phyloP scores from a whole-genome alignment of 2,329 filamentous ascomycete genomes.

The Epichloe brachyelytri region DNA sequence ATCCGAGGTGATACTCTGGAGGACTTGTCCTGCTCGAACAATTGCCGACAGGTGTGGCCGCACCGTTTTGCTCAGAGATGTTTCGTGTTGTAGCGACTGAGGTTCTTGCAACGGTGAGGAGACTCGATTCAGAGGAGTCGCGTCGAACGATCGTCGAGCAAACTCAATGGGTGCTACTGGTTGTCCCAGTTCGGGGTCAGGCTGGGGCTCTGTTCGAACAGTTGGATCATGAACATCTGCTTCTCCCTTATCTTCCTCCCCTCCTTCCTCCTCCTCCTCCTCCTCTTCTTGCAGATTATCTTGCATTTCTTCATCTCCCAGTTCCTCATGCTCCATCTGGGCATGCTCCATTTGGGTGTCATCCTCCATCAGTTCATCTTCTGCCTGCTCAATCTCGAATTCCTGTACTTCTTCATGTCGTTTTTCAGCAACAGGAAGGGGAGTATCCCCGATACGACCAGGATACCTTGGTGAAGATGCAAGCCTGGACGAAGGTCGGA shows the following conservation, averaged over 20 bases:
- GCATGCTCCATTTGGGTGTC: not conserved
- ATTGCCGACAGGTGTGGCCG: slow-evolving; percentile 42
- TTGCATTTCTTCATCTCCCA: slow-evolving; percentile 5
- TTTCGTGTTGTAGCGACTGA: slow-evolving; percentile 18
- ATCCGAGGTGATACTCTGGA: slow-evolving; percentile 47
- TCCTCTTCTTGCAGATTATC: not conserved
- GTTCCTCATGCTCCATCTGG: slow-evolving; percentile 2
- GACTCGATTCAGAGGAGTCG: slow-evolving; percentile 20
- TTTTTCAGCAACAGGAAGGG: not conserved
- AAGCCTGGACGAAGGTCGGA: not conserved
- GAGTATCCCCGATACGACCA: not conserved
- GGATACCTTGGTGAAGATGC: slow-evolving; percentile 3
- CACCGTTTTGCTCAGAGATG: slow-evolving; percentile 15
- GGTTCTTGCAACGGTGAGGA: slow-evolving; percentile 25
- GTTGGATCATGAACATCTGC: not conserved
- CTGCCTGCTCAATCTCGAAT: not conserved
- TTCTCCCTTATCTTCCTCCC: not conserved
- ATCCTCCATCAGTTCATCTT: not conserved
- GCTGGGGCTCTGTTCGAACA: not conserved
- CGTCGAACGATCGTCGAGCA: slow-evolving; percentile 13
- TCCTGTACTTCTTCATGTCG: not conserved
- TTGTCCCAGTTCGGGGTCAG: not conserved
- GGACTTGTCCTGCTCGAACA: slow-evolving; percentile 40
- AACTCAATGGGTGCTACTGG: slow-evolving; percentile 12
- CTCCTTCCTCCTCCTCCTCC: not conserved